Conservation (phyloP, 805 yeast genomes). For the Candida orba region DNA sequence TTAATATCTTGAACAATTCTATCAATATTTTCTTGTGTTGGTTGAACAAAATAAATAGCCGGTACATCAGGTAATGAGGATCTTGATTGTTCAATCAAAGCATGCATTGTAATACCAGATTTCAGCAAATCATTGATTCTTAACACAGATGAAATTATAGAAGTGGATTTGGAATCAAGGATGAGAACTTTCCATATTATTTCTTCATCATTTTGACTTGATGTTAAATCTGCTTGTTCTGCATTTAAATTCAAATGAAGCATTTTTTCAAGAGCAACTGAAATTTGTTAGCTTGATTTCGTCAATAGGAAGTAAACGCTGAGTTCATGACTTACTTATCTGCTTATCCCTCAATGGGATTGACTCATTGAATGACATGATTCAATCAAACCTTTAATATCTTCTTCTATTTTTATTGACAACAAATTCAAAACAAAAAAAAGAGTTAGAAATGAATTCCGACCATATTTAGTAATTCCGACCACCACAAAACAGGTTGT, state of each 20-base stretch:
- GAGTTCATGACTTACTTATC: constrained; percentile 24
- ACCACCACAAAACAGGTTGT: no score
- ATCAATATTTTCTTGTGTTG: constrained; percentile 69
- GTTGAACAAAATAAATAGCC: constrained; percentile 85
- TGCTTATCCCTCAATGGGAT: constrained; percentile 35
- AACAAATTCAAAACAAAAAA: neutral
- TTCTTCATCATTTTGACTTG: constrained; percentile 53
- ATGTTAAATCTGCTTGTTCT: constrained; percentile 42
- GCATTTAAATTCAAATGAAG: constrained; percentile 69
- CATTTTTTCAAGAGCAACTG: constrained; percentile 66
- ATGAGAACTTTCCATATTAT: constrained; percentile 88
- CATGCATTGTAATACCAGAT: constrained; percentile 89
- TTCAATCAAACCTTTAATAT: neutral
- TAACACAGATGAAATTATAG: constrained; percentile 82
- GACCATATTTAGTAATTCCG: neutral
- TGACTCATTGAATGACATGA: constrained; percentile 9
- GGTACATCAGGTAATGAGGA: constrained; percentile 93
- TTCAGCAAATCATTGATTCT: constrained; percentile 85
- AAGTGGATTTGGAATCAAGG: constrained; percentile 74
- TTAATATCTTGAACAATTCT: constrained; percentile 66
- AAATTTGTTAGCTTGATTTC: neutral
- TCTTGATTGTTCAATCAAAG: constrained; percentile 62
- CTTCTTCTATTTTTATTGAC: neutral
- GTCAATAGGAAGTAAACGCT: neutral
- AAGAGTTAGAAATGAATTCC: neutral